Evolutionary conservation across 257 asterid species (phyloP).

Genomic region (Gentiana dahurica): DNA sequence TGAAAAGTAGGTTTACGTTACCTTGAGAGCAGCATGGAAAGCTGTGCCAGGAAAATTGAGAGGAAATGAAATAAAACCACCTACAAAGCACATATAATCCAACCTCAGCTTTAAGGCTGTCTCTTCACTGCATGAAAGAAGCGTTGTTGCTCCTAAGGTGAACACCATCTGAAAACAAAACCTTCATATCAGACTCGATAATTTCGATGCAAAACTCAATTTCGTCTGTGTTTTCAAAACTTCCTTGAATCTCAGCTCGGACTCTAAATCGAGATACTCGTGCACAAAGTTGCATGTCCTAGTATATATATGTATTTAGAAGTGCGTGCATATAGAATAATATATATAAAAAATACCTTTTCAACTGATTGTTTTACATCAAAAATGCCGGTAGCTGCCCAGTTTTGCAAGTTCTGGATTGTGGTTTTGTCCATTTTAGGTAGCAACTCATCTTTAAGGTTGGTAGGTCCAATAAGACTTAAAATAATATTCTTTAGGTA

Average conservation of each 20-base stretch:
- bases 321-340: too few species aligned
- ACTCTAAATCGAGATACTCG: too few species aligned
- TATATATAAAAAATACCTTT: not conserved
- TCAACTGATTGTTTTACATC: slow-evolving; percentile 5
- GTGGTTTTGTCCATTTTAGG: not conserved
- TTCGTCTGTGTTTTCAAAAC: too few species aligned
- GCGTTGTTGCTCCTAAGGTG: not conserved
- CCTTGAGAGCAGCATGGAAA: too few species aligned
- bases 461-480: slow-evolving; percentile 4
- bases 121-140: slow-evolving; percentile 1
- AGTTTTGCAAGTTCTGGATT: not conserved
- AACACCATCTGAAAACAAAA: not conserved
- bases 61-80: too few species aligned
- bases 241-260: too few species aligned
- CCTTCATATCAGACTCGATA: too few species aligned
- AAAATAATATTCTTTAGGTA: slow-evolving; percentile 4
- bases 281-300: too few species aligned
- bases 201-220: too few species aligned
- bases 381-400: not conserved
- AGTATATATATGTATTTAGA: too few species aligned
- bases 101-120: not conserved
- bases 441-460: not conserved
- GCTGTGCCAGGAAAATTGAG: too few species aligned
- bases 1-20: too few species aligned
- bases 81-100: not conserved